Percentiles rank a stretch among this genome's conserved stretches.
phyloP scores from a whole-genome alignment of 306 rosid genomes.

The Vicia sativa region DNA sequence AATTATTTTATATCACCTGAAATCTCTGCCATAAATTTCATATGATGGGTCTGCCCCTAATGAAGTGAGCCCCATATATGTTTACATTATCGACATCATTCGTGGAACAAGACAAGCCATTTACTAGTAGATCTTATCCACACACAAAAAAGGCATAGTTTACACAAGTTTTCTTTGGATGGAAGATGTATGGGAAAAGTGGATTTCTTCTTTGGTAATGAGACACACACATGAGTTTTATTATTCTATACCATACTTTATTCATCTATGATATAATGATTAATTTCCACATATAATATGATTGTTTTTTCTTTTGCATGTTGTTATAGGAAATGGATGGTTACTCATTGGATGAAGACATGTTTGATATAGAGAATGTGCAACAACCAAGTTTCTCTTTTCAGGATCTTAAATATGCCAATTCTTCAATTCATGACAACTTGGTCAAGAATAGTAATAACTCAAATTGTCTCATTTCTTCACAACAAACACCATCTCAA shows the following conservation, averaged over 20 bases:
- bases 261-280: too few species aligned
- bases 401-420: background rate
- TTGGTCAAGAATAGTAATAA: too few species aligned
- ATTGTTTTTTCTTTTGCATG: too few species aligned
- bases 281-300: background rate
- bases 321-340: conserved; percentile 32
- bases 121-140: too few species aligned
- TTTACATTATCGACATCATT: too few species aligned
- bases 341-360: conserved; percentile 10
- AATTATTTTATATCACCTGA: too few species aligned
- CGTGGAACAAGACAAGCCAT: too few species aligned
- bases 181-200: conserved; percentile 30
- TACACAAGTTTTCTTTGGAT: background rate
- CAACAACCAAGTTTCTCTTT: background rate
- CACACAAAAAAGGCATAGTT: too few species aligned
- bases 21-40: too few species aligned
- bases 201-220: conserved; percentile 41
- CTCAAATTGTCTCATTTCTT: conserved; percentile 22
- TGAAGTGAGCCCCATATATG: too few species aligned
- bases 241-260: background rate
- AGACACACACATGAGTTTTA: background rate
- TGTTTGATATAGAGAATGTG: background rate
- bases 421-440: conserved; percentile 7
- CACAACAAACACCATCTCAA: conserved; percentile 4
- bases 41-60: too few species aligned